A percentile compares a stretch with the other conserved stretches of the same genome.
phyloP scores from a whole-genome alignment of 208 protist species.

The Trypanosoma grayi region DNA sequence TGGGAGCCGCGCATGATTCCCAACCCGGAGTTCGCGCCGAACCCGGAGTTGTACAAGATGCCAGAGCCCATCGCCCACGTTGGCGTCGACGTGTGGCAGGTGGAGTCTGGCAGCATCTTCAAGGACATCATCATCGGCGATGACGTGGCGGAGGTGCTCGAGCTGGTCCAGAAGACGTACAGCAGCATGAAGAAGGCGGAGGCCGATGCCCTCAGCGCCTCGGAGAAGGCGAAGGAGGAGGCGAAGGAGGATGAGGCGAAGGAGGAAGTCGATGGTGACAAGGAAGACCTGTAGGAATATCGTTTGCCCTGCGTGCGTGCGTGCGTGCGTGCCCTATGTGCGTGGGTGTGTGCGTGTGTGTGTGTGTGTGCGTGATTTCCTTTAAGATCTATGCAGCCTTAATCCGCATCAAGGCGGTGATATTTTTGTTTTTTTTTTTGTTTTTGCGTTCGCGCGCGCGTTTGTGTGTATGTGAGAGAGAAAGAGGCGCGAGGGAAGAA shows the following conservation, averaged over 20 bases:
- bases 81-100: conserved; percentile 96
- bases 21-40: conserved; percentile 90
- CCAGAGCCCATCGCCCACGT: conserved; percentile 69
- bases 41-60: conserved; percentile 71
- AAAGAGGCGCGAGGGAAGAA: neutral
- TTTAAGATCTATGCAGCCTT: too few relatives aligned
- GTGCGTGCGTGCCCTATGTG: neutral
- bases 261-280: conserved; percentile 11
- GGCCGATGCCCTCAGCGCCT: conserved; percentile 12
- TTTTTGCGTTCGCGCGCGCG: neutral
- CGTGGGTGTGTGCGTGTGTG: neutral
- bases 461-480: neutral
- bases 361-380: neutral
- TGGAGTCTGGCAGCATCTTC: conserved; percentile 95
- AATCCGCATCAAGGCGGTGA: too few relatives aligned
- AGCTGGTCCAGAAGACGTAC: conserved; percentile 30
- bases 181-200: conserved; percentile 27
- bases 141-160: conserved; percentile 79
- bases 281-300: conserved; percentile 11
- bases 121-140: conserved; percentile 95
- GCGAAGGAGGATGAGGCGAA: neutral
- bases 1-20: conserved; percentile 87
- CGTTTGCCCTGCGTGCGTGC: neutral
- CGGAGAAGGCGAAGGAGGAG: conserved; percentile 5
- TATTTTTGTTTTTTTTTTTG: too few relatives aligned